A percentile compares a stretch with the other conserved stretches of the same genome.
These are phyloP conservation scores for Basidiobolus meristosporus DNA, from an alignment of 371 early-diverging fungal species.

Conservation along the genomic window DNA sequence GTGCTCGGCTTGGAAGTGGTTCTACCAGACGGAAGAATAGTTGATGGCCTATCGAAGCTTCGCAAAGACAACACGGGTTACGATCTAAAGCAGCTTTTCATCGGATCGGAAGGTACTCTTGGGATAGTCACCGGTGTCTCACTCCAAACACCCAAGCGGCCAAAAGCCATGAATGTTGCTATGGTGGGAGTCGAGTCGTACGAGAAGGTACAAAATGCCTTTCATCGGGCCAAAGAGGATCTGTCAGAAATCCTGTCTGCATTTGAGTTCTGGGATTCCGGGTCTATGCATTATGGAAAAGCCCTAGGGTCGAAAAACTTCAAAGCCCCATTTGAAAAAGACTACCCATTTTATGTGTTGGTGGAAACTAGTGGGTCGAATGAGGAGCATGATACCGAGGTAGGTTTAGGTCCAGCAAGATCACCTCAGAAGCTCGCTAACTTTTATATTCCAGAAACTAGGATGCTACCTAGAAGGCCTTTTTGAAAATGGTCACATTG, in stretches of 20 bases:
- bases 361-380: conserved; percentile 88
- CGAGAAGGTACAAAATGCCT: conserved; percentile 58
- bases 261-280: conserved; percentile 88
- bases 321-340: conserved; percentile 36
- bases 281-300: conserved; percentile 42
- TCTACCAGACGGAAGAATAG: conserved; percentile 70
- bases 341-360: conserved; percentile 78
- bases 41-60: conserved; percentile 58
- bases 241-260: conserved; percentile 89
- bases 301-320: conserved; percentile 28
- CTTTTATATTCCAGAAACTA: conserved; percentile 30
- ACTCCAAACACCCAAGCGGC: conserved; percentile 45
- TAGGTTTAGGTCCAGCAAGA: no score
- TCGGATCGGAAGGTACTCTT: conserved; percentile 88
- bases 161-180: conserved; percentile 53
- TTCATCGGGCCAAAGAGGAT: conserved; percentile 48
- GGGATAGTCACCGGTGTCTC: conserved; percentile 83
- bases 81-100: conserved; percentile 86
- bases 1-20: conserved; percentile 77
- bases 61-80: conserved; percentile 79
- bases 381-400: conserved; percentile 77
- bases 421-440: no score
- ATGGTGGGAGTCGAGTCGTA: conserved; percentile 56
- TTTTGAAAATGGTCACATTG: conserved; percentile 41
- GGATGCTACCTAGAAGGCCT: conserved; percentile 40